Evolutionary conservation across 2,329 filamentous ascomycete species (phyloP).

Genomic region (Hymenoscyphus occultus): DNA sequence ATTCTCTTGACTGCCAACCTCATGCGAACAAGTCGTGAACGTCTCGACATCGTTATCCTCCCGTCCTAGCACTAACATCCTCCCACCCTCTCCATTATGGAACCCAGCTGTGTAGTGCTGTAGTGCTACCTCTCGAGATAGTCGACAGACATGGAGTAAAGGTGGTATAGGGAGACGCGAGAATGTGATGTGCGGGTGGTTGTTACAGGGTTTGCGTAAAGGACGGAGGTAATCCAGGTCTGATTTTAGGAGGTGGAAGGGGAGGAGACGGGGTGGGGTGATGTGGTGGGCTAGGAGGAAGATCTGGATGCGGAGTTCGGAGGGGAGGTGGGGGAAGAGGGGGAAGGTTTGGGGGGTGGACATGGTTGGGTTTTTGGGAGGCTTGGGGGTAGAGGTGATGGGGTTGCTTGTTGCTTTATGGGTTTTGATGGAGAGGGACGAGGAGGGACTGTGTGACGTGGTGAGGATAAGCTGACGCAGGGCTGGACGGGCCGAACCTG

Average conservation of each 20-base stretch:
- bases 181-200: conserved; percentile 15
- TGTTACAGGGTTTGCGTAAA: conserved; percentile 17
- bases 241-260: conserved; percentile 17
- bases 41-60: conserved; percentile 16
- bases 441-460: too few species aligned
- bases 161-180: conserved; percentile 3
- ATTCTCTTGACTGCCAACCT: conserved; percentile 8
- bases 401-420: background rate
- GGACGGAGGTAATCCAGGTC: conserved; percentile 20
- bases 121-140: conserved; percentile 7
- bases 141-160: conserved; percentile 8
- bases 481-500: too few species aligned
- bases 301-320: conserved; percentile 14
- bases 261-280: background rate
- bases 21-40: conserved; percentile 19
- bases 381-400: background rate
- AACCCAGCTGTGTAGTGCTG: conserved; percentile 13
- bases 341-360: conserved; percentile 2
- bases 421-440: too few species aligned
- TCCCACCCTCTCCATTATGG: background rate
- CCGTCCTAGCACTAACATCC: conserved; percentile 10
- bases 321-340: conserved; percentile 12
- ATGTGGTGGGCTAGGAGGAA: background rate
- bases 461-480: too few species aligned
- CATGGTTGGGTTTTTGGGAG: background rate